Evolutionary conservation across 2,329 filamentous ascomycete genomes (phyloP).

Genomic region (Colletotrichum melonis): DNA sequence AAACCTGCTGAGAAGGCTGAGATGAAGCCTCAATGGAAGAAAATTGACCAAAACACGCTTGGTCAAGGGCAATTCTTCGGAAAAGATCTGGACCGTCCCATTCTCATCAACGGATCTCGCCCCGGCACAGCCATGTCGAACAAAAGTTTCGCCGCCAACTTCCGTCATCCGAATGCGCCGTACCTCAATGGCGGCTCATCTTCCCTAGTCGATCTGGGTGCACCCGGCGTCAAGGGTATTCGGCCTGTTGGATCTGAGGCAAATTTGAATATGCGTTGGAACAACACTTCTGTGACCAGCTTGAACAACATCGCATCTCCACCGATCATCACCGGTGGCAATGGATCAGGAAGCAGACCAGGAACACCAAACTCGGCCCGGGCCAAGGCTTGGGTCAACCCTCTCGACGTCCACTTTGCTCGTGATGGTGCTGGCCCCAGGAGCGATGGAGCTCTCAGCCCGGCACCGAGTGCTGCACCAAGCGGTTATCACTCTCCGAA

Average conservation of each 20-base stretch:
- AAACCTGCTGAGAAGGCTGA: conserved; percentile 39
- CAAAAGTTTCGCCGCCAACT: conserved; percentile 33
- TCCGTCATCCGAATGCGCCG: conserved; percentile 42
- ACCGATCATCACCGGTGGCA: conserved; percentile 40
- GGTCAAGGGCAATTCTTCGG: conserved; percentile 51
- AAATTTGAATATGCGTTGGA: conserved; percentile 50
- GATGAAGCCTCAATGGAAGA: conserved; percentile 42
- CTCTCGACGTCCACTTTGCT: conserved; percentile 59
- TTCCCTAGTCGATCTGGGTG: conserved; percentile 58
- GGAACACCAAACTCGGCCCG: conserved; percentile 46
- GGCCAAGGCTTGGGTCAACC: conserved; percentile 55
- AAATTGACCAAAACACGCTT: conserved; percentile 46
- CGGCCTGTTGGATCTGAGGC: conserved; percentile 51
- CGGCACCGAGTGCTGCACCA: conserved; percentile 30
- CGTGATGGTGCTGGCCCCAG: conserved; percentile 40
- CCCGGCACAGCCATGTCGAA: conserved; percentile 52
- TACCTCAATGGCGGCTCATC: conserved; percentile 51
- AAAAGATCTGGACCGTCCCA: conserved; percentile 47
- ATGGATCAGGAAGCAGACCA: conserved; percentile 42
- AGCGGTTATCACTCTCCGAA: conserved; percentile 38
- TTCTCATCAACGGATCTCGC: conserved; percentile 43
- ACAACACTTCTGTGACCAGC: conserved; percentile 49
- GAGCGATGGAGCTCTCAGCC: conserved; percentile 23
- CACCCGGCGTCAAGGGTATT: conserved; percentile 43
- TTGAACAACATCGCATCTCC: conserved; percentile 45